Percentiles rank a stretch among this genome's conserved stretches.
Evolutionary conservation across 2,329 filamentous ascomycete genomes (phyloP).

Genomic region (Neofusicoccum kwambonambiense): DNA sequence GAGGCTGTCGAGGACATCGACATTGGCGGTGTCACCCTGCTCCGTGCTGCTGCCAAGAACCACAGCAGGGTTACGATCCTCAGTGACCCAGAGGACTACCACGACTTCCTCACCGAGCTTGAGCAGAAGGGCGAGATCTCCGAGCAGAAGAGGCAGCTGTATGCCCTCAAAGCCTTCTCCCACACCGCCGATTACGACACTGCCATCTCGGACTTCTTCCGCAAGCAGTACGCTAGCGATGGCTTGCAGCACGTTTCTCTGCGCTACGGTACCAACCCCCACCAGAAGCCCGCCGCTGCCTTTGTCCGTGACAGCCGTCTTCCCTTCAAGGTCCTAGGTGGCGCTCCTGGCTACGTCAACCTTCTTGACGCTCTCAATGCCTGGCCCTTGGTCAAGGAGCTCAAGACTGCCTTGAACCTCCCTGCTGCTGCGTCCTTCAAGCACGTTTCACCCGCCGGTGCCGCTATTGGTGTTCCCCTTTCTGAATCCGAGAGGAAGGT

Average conservation of each 20-base stretch:
- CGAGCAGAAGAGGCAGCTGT: conserved; percentile 79
- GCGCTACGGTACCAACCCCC: conserved; percentile 94
- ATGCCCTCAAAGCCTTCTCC: conserved; percentile 96
- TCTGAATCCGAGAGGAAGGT: conserved; percentile 89
- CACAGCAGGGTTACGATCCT: conserved; percentile 93
- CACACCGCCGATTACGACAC: conserved; percentile 96
- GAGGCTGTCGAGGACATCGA: conserved; percentile 99
- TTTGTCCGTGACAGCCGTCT: conserved; percentile 71
- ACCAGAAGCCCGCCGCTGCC: conserved; percentile 94
- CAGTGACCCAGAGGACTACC: conserved; percentile 89
- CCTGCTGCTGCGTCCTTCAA: conserved; percentile 95
- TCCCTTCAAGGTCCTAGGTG: conserved; percentile 92
- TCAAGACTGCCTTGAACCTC: conserved; percentile 81
- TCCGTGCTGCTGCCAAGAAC: conserved; percentile 97
- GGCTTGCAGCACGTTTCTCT: conserved; percentile 81
- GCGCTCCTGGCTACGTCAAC: conserved; percentile 95
- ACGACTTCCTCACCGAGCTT: conserved; percentile 88
- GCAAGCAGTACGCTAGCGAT: conserved; percentile 88
- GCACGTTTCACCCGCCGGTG: conserved; percentile 95
- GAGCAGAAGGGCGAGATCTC: conserved; percentile 77
- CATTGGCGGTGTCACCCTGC: conserved; percentile 91
- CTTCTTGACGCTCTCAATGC: conserved; percentile 93
- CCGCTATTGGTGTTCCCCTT: conserved; percentile 87
- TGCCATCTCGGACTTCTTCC: conserved; percentile 95
- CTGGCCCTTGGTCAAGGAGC: conserved; percentile 95